Evolutionary conservation across 2,329 filamentous ascomycete species (phyloP), one percentile per base, ranked within the genome.

Genomic region (Zymoseptoria pseudotritici): DNA sequence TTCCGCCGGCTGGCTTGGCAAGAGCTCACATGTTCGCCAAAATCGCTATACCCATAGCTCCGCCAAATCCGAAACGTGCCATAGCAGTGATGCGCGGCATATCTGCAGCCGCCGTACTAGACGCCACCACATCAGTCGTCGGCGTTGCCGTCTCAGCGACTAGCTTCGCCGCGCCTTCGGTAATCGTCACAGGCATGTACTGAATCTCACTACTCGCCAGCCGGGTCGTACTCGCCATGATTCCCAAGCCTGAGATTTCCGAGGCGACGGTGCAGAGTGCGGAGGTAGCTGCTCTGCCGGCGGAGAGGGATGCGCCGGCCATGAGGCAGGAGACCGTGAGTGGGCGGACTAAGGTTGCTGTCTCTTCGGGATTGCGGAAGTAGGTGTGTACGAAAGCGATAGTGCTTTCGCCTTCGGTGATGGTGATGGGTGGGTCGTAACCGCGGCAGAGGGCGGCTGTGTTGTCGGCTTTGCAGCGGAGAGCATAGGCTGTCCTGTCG

Each of bases 361-460:
- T 59, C 31, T 49, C 58, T 59, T 22, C 10, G 54, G 54, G 56
- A 54, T 58, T 56, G 24, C 57, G 59, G 49, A 57, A 51, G 53
- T 61, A 57, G 22, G 64, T 61, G 36, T 63, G 61, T n/a, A 64
- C 64, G 53, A 55, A 66, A 36, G 62, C 58, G 36, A 65, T 54
- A 19, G 69, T 70, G 55, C 69, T 70, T 31, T 63, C 63, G 54
- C 69, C 69, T 58, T 68, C 67, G 1, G 70, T 72, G 2, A 72
- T 58, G 8, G 67, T 71, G 55, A 71, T 65, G 9, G 70, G 60
- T 19, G 65, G 60, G 22, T 62, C 54, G 61, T 70, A 64, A 9
- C 52, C 46, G 36, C 13, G 36, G 55, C 70, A 71, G 24, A 50
- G 59, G 19, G 62, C 62, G 46, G 60, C 61, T n/a, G 59, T 61